These are phyloP conservation scores for Camelina sativa DNA, from an alignment of 345 rosid species.

Conservation along the genomic window DNA sequence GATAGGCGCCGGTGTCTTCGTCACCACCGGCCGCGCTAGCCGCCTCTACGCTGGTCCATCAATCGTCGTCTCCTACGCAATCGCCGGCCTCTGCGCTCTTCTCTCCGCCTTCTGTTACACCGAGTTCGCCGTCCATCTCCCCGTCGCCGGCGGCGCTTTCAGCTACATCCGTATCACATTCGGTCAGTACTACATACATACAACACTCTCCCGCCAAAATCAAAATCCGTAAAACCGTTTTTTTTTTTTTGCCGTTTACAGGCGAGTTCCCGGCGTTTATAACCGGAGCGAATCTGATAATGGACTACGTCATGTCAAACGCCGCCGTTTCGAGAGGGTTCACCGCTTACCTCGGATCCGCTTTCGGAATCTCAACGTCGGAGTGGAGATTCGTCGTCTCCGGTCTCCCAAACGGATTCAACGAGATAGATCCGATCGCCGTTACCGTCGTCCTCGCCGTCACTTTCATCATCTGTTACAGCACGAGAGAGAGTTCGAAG, in stretches of 20 bases:
- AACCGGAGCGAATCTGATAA: constrained; percentile 79
- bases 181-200: constrained; percentile 47
- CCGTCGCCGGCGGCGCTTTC: constrained; percentile 99
- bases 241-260: constrained; percentile 24
- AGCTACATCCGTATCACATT: constrained; percentile 90
- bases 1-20: constrained; percentile 96
- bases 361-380: constrained; percentile 67
- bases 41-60: constrained; percentile 77
- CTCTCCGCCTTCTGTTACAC: constrained; percentile 98
- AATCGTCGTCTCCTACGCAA: constrained; percentile 79
- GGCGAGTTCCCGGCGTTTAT: constrained; percentile 88
- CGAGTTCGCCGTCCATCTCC: constrained; percentile 94
- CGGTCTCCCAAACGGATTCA: constrained; percentile 73
- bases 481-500: constrained; percentile 79
- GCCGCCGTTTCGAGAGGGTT: constrained; percentile 92
- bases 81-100: constrained; percentile 90
- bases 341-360: constrained; percentile 69
- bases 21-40: constrained; percentile 74
- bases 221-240: constrained; percentile 10
- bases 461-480: constrained; percentile 79
- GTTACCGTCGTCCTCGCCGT: constrained; percentile 58
- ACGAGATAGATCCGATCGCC: constrained; percentile 75
- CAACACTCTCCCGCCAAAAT: constrained; percentile 26
- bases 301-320: constrained; percentile 91
- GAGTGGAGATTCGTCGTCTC: constrained; percentile 67